Evolutionary conservation across 1,139 yeast genomes (phyloP).

Genomic region (Pichia kudriavzevii): DNA sequence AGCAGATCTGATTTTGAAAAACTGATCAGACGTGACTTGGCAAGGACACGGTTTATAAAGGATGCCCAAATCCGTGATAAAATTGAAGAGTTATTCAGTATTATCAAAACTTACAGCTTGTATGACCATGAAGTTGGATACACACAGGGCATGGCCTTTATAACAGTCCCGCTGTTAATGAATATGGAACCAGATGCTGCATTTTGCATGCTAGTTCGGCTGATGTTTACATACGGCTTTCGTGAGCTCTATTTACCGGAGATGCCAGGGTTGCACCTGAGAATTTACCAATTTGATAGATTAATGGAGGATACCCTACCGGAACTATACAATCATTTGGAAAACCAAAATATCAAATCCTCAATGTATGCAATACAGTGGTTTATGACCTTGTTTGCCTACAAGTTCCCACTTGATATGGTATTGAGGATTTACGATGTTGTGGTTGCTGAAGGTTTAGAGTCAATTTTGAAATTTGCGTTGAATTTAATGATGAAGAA

Average conservation of each 20-base stretch:
- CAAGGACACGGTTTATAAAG: conserved; percentile 76
- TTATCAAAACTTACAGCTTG: conserved; percentile 76
- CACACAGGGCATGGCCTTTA: conserved; percentile 95
- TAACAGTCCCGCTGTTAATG: conserved; percentile 75
- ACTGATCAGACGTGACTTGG: conserved; percentile 71
- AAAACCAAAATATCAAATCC: conserved; percentile 77
- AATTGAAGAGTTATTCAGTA: conserved; percentile 56
- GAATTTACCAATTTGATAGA: conserved; percentile 84
- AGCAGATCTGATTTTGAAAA: conserved; percentile 61
- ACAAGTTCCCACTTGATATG: conserved; percentile 80
- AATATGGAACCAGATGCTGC: conserved; percentile 81
- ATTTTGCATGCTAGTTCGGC: conserved; percentile 67
- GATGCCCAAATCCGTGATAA: conserved; percentile 41
- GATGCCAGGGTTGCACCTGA: conserved; percentile 86
- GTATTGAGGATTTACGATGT: conserved; percentile 80
- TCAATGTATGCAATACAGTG: conserved; percentile 96
- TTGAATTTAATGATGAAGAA: conserved; percentile 68
- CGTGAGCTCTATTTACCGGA: conserved; percentile 75
- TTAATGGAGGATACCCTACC: conserved; percentile 66
- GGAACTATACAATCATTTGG: conserved; percentile 62
- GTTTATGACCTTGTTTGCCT: conserved; percentile 91
- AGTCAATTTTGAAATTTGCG: conserved; percentile 74
- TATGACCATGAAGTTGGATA: conserved; percentile 93
- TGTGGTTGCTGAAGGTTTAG: conserved; percentile 82
- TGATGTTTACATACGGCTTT: conserved; percentile 79